Conservation (phyloP, 2,329 filamentous ascomycete species). For the Aureobasidium sp. region DNA sequence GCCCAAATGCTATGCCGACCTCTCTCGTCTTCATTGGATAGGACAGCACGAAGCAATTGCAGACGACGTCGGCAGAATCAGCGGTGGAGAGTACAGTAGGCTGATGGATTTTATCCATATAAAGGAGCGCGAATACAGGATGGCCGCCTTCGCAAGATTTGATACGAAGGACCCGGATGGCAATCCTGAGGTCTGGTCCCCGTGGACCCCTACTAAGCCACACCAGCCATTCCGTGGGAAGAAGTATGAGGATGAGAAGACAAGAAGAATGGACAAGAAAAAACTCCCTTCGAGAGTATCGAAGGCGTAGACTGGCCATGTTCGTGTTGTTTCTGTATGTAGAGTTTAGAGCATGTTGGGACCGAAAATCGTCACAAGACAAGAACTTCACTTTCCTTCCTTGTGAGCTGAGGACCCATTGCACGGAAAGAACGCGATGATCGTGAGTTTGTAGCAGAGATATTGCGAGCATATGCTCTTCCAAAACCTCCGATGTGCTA, state of each 20-base stretch:
- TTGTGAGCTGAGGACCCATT: too few relatives aligned
- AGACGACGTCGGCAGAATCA: background rate
- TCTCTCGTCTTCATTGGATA: background rate
- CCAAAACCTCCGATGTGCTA: too few relatives aligned
- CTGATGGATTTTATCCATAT: background rate
- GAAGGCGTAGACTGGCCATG: background rate
- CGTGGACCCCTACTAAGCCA: background rate
- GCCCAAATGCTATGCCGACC: background rate
- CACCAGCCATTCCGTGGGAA: background rate
- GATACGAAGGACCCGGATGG: background rate
- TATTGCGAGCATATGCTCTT: too few relatives aligned
- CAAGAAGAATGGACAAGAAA: background rate
- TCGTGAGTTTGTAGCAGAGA: too few relatives aligned
- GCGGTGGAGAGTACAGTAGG: background rate
- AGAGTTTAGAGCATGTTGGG: too few relatives aligned
- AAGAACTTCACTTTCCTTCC: too few relatives aligned
- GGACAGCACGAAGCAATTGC: background rate
- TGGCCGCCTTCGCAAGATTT: background rate
- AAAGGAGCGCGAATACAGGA: background rate
- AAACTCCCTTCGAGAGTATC: background rate
- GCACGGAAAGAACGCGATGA: too few relatives aligned
- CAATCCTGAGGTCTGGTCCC: background rate
- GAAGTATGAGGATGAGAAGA: background rate
- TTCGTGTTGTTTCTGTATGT: background rate
- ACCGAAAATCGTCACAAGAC: too few relatives aligned